Evolutionary conservation across 75 land plant genomes (phyloP), one percentile per base, ranked within the genome.

Genomic region (Selaginella tamariscina): DNA sequence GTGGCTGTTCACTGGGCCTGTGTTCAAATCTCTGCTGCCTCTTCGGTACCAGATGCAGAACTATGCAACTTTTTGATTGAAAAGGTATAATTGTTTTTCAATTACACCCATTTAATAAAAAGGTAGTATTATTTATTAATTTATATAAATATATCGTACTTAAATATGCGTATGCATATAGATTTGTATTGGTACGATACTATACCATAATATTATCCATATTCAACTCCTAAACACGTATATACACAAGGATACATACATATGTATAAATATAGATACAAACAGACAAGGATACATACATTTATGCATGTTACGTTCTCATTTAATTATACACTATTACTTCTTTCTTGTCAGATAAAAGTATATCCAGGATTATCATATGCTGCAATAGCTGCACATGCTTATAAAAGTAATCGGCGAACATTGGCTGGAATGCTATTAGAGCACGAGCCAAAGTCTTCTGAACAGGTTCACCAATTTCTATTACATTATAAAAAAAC

Each of bases 1-100:
- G 99, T 95, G 64, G 78, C 91, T 28, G 81, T 89, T 82, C 91
- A 95, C 57, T 95, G 99, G 99, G 91, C 97, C 31, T 87, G 98
- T 69, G 71, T 84, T 0, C 91, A 91, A 74, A 86, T 95, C 73
- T 79, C 84, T 32, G 77, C 86, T 68, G 85, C 99, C 44, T 57
- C 69, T 30, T 74, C 82, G 32, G 72, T 88, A 66, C 81, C 81
- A 30, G 99, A 95, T 77, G 66, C 68, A 26, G 24, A 65, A 54
- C 85, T 95, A 8, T 86, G 91, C 39, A 91, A 88, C 39, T 68
- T 83, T 56, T 49, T 95, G 33, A 82, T 95, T 72, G 89, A 90
- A n/a, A 95, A 95, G 93, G 99, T 94, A 63, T 54, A 27, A 1
- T 32, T 31, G 11, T 60, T 23, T 60, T 60, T 60, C 64, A 13